Percentiles rank a stretch among this genome's conserved stretches.
phyloP scores from a whole-genome alignment of 2,329 filamentous ascomycete genomes.

The Geosmithia morbida region DNA sequence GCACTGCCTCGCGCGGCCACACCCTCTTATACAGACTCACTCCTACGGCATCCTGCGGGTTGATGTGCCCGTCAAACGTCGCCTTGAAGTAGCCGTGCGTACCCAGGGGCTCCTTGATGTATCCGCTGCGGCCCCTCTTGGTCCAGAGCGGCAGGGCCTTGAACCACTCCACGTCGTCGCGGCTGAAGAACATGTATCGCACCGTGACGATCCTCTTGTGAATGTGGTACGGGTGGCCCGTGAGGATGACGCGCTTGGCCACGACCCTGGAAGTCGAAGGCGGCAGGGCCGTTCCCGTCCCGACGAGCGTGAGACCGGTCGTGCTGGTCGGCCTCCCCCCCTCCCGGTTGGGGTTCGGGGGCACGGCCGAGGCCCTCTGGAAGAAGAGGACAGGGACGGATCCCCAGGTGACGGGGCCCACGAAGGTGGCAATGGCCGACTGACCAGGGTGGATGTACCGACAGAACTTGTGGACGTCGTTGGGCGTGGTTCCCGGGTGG shows the following conservation, averaged over 20 bases:
- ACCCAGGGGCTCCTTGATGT: constrained; percentile 84
- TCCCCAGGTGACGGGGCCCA: constrained; percentile 86
- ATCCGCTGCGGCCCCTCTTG: constrained; percentile 72
- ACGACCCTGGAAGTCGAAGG: constrained; percentile 67
- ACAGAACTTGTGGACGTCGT: constrained; percentile 95
- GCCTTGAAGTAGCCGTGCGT: constrained; percentile 99
- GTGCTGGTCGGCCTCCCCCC: constrained; percentile 21
- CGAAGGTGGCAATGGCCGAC: constrained; percentile 77
- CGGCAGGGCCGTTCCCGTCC: constrained; percentile 73
- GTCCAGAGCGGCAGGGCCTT: constrained; percentile 95
- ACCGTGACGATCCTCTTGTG: constrained; percentile 96
- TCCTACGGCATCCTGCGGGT: constrained; percentile 86
- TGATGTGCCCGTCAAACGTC: constrained; percentile 90
- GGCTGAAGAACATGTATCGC: constrained; percentile 99
- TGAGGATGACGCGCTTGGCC: constrained; percentile 86
- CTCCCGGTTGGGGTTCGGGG: constrained; percentile 17
- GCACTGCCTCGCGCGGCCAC: constrained; percentile 56
- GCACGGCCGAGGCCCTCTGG: constrained; percentile 33
- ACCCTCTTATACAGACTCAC: constrained; percentile 81
- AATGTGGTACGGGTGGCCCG: constrained; percentile 96
- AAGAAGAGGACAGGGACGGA: constrained; percentile 84
- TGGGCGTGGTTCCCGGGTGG: constrained; percentile 75
- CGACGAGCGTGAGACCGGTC: constrained; percentile 57
- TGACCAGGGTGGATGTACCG: constrained; percentile 84
- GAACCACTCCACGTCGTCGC: constrained; percentile 93